Evolutionary conservation across 768 basidiomycete species (phyloP).

Genomic region (Crepidotus variabilis): DNA sequence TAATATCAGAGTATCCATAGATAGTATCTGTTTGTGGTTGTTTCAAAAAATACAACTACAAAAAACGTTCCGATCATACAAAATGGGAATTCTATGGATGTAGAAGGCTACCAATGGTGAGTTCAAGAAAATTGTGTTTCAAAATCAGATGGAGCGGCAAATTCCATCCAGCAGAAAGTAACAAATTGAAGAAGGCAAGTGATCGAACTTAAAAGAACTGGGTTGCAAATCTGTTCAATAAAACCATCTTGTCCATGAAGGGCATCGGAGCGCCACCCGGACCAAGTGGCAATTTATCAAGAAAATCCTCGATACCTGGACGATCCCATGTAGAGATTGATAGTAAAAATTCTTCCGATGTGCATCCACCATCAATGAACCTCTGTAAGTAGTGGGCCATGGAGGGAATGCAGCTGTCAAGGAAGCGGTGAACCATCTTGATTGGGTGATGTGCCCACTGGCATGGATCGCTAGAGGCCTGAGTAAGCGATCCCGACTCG

Average conservation of each 20-base stretch:
- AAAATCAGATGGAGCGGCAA: too few species aligned
- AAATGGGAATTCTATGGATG: too few species aligned
- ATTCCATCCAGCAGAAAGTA: too few species aligned
- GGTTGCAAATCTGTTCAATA: slow-evolving; percentile 7
- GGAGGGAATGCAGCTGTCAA: slow-evolving; percentile 7
- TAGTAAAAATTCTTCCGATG: slow-evolving; percentile 9
- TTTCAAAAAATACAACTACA: too few species aligned
- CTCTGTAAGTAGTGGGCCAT: slow-evolving; percentile 8
- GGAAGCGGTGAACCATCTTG: slow-evolving; percentile 8
- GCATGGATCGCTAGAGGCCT: not conserved
- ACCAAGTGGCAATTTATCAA: not conserved
- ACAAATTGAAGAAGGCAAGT: not conserved
- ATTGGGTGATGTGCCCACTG: not conserved
- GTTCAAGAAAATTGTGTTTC: too few species aligned
- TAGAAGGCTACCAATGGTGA: too few species aligned
- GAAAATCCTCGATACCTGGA: slow-evolving; percentile 4
- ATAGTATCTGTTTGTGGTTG: too few species aligned
- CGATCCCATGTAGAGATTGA: slow-evolving; percentile 3
- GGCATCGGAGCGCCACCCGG: slow-evolving; percentile 3
- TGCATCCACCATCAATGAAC: slow-evolving; percentile 10
- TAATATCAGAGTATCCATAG: too few species aligned
- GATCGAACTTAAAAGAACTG: slow-evolving; percentile 6
- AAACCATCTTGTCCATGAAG: slow-evolving; percentile 7
- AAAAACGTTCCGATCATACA: too few species aligned
- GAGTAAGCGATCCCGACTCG: too few species aligned